Base-by-base conservation (phyloP, 352 stramenopile genomes). In the Globisporangium spinosum region DNA sequence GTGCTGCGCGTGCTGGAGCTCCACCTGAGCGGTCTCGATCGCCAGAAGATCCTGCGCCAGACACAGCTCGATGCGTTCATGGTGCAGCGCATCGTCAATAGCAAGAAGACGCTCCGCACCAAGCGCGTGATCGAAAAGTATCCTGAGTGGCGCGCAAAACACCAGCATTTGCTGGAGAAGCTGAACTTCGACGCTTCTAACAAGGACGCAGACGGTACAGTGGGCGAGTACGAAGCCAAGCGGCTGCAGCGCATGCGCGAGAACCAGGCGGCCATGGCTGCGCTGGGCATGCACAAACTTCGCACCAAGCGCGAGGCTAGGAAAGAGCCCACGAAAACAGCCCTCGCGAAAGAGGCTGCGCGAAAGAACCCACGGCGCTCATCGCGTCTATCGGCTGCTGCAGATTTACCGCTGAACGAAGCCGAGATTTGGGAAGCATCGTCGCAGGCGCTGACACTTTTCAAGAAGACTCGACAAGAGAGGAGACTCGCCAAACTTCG, bases 211-310 rank as follows among this genome's bases (percentile, higher is more conserved):
- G 17, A 12, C n/a, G 2, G 38, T 9, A 25, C 1, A 4, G 56
- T 58, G 53, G 38, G 53, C 15, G 80, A 71, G 35, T 91, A 91
- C 70, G 83, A 91, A 49, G 70, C 76, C 61, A 91, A 89, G 75
- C 79, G 83, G 1, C 65, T 69, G 67, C 77, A 77, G 65, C 83
- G 80, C 67, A 78, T 91, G 25, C 70, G 77, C 58, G 65, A 74
- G 53, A 90, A 90, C 74, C 76, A 78, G 57, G 69, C 69, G 25
- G 67, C 72, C 61, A 57, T 91, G 49, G 67, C 74, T 58, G 72
- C 73, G 17, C 70, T 90, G 29, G 62, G 76, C 32, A 75, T 91
- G 1, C 12, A 67, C 22, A 70, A 65, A 32, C 34, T 65, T 22
- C 32, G 20, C 3, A 45, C 45, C 10, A 61, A 65, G 47, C 65